Base-by-base conservation (phyloP, 1,284 basidiomycete genomes). In the Bondarzewia mesenterica region DNA sequence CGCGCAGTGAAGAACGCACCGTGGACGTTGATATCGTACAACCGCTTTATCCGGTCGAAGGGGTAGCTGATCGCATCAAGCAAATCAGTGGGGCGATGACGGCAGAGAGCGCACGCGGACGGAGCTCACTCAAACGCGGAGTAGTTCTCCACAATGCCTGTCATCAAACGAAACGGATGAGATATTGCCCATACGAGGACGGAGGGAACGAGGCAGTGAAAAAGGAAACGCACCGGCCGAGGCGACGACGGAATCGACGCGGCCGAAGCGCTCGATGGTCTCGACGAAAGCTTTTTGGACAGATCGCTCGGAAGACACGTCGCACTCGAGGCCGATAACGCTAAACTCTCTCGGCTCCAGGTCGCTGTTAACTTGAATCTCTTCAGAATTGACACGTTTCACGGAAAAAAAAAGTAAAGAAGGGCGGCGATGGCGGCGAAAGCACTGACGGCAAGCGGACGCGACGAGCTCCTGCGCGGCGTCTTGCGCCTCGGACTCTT, bases 1-100 rank as follows among this genome's bases (percentile, higher is more conserved):
- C 93, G 83, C 3, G 95, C 94, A 26, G 93, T 95, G 71, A 86
- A 95, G 73, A 91, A 93, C 15, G 83, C 79, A 46, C 93, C 93
- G 63, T 95, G 90, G 48, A 98, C 87, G 63, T 98, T 97, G 73
- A 97, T 84, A 61, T 93, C 91, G 60, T 89, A 88, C 47, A 98
- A 72, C 41, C 82, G 80, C 64, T 84, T 85, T 57, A 91, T 82
- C 52, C 85, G 82, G 56, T 89, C 84, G 50, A 82, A 80, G 3
- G 93, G 92, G 70, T 95, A 91, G 49, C 86, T 87, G 54, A 5
- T 26, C 45, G 40, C 15, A 43, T 15, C 38, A 22, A 18, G 40
- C 21, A 51, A 37, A 21, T 52, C 42, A 23, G 22, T 8, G 37
- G n/a, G 46, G 41, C 55, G 46, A 26, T 29, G 29, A 32, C 10